Base-by-base conservation (phyloP, 2,329 filamentous ascomycete genomes). In the Nectriaceae sp. region DNA sequence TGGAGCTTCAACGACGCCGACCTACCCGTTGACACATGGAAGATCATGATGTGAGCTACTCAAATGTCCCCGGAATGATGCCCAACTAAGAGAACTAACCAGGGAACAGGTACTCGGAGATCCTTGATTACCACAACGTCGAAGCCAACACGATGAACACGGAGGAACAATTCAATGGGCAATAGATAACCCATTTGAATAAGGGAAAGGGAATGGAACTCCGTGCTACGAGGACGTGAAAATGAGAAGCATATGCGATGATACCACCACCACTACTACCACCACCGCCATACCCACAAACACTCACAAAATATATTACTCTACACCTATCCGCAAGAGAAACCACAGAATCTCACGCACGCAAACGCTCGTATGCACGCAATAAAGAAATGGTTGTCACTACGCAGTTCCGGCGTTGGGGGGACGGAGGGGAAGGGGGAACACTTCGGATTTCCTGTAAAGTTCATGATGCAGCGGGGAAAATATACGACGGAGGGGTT, bases 1-100 rank as follows among this genome's bases (percentile, higher is more conserved):
- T 99, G 94, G 94, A 97, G 92, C 45, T 99, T 99, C 75, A 97
- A 97, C 70, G 94, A 99, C 63, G 94, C 93, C 40, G 94, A 99
- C 67, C 77, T 99, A 48, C 93, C 94, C 1, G 92, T 97, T 42
- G 94, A 99, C 68, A 96, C 92, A n/a, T 99, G 94, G 94, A 99
- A 99, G 78, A 97, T 99, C 69, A 99, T 97, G 94, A 99, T 99
- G 94, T 96, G 79, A 67, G 88, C 70, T 21, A 33, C 50, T 29
- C 44, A 15, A 19, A 36, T 8, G 5, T 20, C 38, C n/a, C 6
- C 10, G 29, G 36, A 18, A 11, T 42, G 15, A 16, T 26, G 22
- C 44, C 60, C 19, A 50, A 62, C 46, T 42, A 26, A 41, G 35
- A 8, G 6, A 37, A 37, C 19, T 37, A 46, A 22, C 21, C 3